phyloP scores from a whole-genome alignment of 352 stramenopile species.

The Phytophthora ohioensis region DNA sequence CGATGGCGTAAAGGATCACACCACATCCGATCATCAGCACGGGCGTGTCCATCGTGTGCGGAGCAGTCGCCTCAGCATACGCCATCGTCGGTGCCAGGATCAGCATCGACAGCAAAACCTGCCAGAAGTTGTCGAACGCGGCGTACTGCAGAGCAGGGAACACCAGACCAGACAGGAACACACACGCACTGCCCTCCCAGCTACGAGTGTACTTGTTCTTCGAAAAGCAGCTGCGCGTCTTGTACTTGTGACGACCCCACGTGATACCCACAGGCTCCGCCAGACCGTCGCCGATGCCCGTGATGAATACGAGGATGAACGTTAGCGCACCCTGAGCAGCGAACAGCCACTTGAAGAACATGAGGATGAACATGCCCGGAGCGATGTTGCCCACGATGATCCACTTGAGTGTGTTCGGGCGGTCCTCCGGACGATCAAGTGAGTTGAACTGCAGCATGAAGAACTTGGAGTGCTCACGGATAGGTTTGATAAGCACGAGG shows the following conservation, averaged over 20 bases:
- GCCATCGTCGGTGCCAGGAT: constrained; percentile 83
- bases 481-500: constrained; percentile 86
- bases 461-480: constrained; percentile 81
- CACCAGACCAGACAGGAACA: constrained; percentile 82
- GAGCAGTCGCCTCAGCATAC: constrained; percentile 84
- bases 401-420: constrained; percentile 88
- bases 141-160: constrained; percentile 83
- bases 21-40: constrained; percentile 86
- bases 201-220: constrained; percentile 88
- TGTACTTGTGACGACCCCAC: constrained; percentile 89
- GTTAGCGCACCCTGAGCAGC: constrained; percentile 57
- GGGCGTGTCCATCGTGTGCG: constrained; percentile 88
- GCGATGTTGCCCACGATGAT: constrained; percentile 81
- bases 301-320: constrained; percentile 89
- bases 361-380: constrained; percentile 77
- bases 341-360: constrained; percentile 91
- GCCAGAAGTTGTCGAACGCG: constrained; percentile 81
- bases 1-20: constrained; percentile 76
- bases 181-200: constrained; percentile 83
- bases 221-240: constrained; percentile 82
- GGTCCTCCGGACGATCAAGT: constrained; percentile 84
- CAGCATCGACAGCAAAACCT: constrained; percentile 82
- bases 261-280: constrained; percentile 82
- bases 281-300: constrained; percentile 78
- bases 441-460: constrained; percentile 93